A percentile compares a stretch with the other conserved stretches of the same genome.
phyloP scores from a whole-genome alignment of 306 rosid genomes.

The Urtica urens region DNA sequence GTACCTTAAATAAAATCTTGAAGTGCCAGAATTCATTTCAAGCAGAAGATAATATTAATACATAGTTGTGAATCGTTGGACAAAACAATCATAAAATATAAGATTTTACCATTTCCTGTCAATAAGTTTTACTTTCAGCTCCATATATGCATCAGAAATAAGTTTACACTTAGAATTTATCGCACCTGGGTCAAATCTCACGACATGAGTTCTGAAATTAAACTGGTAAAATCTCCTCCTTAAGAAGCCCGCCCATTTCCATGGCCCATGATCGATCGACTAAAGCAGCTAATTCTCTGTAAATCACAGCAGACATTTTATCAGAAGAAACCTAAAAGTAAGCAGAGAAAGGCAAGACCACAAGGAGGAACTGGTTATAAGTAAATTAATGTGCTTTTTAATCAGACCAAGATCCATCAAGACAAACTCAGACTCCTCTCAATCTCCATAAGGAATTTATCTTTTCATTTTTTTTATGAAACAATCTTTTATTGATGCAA shows the following conservation, averaged over 20 bases:
- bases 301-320: conserved; percentile 18
- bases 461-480: too few relatives aligned
- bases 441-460: too few relatives aligned
- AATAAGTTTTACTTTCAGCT: neutral
- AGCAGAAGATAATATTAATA: too few relatives aligned
- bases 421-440: too few relatives aligned
- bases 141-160: neutral
- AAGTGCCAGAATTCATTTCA: too few relatives aligned
- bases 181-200: conserved; percentile 34
- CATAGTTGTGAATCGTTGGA: too few relatives aligned
- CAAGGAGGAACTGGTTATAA: conserved; percentile 1
- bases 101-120: too few relatives aligned
- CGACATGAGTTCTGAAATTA: conserved; percentile 18
- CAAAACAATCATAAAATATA: too few relatives aligned
- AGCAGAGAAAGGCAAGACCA: conserved; percentile 6
- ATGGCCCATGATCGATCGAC: conserved; percentile 81
- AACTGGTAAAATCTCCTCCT: conserved; percentile 44
- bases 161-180: conserved; percentile 14
- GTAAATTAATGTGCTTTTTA: neutral
- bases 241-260: conserved; percentile 89
- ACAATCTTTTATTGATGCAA: too few relatives aligned
- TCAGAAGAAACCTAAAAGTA: conserved; percentile 18
- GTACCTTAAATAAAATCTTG: too few relatives aligned
- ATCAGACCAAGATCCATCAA: too few relatives aligned
- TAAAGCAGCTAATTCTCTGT: conserved; percentile 68